phyloP scores from a whole-genome alignment of 768 basidiomycete species.

The Mycena olivaceomarginata region DNA sequence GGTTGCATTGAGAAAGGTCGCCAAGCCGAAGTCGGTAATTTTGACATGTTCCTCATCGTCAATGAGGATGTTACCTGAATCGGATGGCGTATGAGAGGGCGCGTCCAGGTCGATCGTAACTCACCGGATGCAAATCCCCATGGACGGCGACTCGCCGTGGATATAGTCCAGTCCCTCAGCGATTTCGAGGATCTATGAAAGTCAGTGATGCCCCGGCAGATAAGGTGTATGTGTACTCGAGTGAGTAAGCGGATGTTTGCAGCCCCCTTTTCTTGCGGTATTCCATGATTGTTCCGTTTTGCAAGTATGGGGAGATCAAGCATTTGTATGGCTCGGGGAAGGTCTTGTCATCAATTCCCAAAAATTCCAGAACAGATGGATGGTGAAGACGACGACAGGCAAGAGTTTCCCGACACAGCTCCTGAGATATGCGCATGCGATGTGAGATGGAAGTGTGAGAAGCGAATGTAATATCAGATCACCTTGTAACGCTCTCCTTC shows the following conservation, averaged over 20 bases:
- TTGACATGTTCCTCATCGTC: conserved; percentile 11
- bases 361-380: background rate
- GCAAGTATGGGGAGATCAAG: conserved; percentile 12
- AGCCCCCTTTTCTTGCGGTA: background rate
- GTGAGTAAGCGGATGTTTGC: background rate
- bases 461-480: background rate
- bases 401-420: conserved; percentile 11
- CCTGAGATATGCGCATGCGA: background rate
- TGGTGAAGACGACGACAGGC: conserved; percentile 12
- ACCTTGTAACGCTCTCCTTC: background rate
- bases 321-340: background rate
- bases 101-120: too few species aligned
- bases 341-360: conserved; percentile 22
- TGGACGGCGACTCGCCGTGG: background rate
- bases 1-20: background rate
- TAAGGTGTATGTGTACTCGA: background rate
- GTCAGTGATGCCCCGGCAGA: background rate
- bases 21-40: conserved; percentile 8
- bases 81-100: background rate
- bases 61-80: conserved; percentile 15
- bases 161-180: conserved; percentile 1
- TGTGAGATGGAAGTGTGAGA: background rate
- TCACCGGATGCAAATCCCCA: conserved; percentile 17
- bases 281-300: conserved; percentile 14
- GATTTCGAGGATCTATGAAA: background rate